Evolutionary conservation across 495 filamentous ascomycete species (phyloP).

Genomic region (Symbiotaphrina buchneri): DNA sequence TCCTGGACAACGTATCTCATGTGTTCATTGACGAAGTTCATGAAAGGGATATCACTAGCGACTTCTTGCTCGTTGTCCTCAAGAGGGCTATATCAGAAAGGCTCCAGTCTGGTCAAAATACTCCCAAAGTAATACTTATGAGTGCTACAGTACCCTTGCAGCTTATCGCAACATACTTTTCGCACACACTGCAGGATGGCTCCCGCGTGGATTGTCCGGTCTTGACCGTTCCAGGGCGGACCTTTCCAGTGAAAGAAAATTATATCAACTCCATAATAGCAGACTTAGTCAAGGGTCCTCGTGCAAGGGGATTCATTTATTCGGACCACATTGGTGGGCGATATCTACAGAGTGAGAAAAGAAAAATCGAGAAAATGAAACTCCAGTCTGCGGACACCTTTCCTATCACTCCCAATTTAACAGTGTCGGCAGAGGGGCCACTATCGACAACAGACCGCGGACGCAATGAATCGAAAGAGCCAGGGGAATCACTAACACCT

Average conservation of each 20-base stretch:
- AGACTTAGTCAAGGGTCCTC: slow-evolving; percentile 12
- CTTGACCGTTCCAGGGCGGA: slow-evolving; percentile 29
- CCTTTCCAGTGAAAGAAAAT: slow-evolving; percentile 27
- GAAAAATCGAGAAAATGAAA: slow-evolving; percentile 3
- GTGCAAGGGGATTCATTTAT: slow-evolving; percentile 7
- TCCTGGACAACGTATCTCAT: slow-evolving; percentile 23
- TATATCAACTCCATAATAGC: slow-evolving; percentile 25
- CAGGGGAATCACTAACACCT: slow-evolving; percentile 24
- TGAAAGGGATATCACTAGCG: slow-evolving; percentile 29
- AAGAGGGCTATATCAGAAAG: slow-evolving; percentile 21
- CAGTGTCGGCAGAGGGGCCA: background rate
- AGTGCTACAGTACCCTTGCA: slow-evolving; percentile 33
- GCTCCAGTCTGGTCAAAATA: slow-evolving; percentile 11
- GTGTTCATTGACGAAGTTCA: slow-evolving; percentile 39
- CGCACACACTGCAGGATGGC: slow-evolving; percentile 8
- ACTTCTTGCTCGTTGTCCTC: slow-evolving; percentile 29
- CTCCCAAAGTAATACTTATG: slow-evolving; percentile 32
- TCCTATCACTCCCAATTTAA: background rate
- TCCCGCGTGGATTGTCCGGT: slow-evolving; percentile 20
- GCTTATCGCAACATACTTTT: slow-evolving; percentile 31
- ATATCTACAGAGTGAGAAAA: slow-evolving; percentile 17
- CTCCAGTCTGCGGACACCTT: background rate
- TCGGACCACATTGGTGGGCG: slow-evolving; percentile 12
- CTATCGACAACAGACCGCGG: background rate
- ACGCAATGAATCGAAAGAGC: slow-evolving; percentile 13